phyloP scores from a whole-genome alignment of 345 rosid species.

The Linum lewisii region DNA sequence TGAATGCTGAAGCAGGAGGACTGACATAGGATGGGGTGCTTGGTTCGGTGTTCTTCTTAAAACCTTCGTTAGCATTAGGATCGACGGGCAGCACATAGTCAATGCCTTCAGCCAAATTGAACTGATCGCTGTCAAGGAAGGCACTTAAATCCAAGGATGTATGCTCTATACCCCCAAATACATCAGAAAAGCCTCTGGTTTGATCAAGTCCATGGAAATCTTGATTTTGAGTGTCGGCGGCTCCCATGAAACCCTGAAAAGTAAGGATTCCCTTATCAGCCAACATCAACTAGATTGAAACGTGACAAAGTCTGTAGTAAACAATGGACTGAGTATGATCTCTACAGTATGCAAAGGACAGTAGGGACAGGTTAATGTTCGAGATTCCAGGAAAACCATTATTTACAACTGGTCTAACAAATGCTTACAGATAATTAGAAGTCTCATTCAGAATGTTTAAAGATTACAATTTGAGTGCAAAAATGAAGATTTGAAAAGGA shows the following conservation, averaged over 20 bases:
- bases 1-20: conserved; percentile 66
- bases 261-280: conserved; percentile 5
- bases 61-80: conserved; percentile 23
- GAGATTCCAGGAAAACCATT: neutral
- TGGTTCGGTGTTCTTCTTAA: conserved; percentile 22
- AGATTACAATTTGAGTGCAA: neutral
- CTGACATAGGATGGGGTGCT: conserved; percentile 30
- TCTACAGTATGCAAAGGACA: neutral
- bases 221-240: conserved; percentile 25
- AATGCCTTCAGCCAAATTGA: conserved; percentile 36
- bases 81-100: conserved; percentile 29
- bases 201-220: conserved; percentile 38
- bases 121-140: conserved; percentile 37
- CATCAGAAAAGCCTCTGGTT: conserved; percentile 24
- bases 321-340: neutral
- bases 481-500: neutral
- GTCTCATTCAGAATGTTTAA: neutral
- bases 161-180: conserved; percentile 24
- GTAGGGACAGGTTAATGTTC: neutral
- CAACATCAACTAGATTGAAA: conserved; percentile 4
- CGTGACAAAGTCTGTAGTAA: neutral
- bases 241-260: conserved; percentile 35
- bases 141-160: conserved; percentile 32
- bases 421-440: too few species aligned
- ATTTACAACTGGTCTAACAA: neutral